A percentile compares a stretch with the other conserved stretches of the same genome.
Evolutionary conservation across 2,329 filamentous ascomycete species (phyloP).

Genomic region (Fonsecaea pugnacius): DNA sequence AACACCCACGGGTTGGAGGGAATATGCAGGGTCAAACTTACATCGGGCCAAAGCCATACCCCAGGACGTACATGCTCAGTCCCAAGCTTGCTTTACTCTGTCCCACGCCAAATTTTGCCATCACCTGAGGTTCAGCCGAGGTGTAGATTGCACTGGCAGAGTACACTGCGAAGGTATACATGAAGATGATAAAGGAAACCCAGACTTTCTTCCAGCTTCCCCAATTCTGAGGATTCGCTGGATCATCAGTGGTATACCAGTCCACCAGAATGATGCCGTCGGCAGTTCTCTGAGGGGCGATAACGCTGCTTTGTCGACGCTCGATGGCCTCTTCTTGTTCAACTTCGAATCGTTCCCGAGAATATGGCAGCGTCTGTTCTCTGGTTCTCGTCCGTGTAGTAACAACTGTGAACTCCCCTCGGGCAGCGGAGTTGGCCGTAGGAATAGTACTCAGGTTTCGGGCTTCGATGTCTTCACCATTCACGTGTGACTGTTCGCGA

Average conservation of each 20-base stretch:
- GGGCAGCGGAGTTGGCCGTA: conserved; percentile 25
- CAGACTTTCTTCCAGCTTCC: conserved; percentile 40
- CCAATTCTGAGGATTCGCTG: conserved; percentile 56
- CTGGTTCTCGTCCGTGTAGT: conserved; percentile 36
- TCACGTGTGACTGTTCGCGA: conserved; percentile 5
- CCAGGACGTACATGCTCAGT: conserved; percentile 44
- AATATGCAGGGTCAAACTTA: conserved; percentile 12
- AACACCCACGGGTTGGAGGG: background rate
- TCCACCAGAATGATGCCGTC: conserved; percentile 46
- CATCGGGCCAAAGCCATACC: conserved; percentile 56
- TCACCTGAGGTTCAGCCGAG: conserved; percentile 38
- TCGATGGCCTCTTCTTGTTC: conserved; percentile 40
- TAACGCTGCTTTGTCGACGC: conserved; percentile 41
- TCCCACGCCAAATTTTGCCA: conserved; percentile 40
- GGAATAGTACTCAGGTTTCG: conserved; percentile 21
- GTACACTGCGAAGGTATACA: conserved; percentile 47
- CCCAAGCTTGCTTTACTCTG: conserved; percentile 41
- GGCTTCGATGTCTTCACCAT: conserved; percentile 22
- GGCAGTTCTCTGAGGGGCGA: conserved; percentile 42
- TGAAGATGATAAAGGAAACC: conserved; percentile 28
- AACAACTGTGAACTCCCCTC: conserved; percentile 15
- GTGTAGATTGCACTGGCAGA: conserved; percentile 43
- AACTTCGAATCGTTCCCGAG: conserved; percentile 40
- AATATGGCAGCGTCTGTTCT: conserved; percentile 37
- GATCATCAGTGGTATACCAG: conserved; percentile 57